Percentiles rank a stretch among this genome's conserved stretches.
Conservation (phyloP, 305 asterid genomes). For the Andrographis paniculata region DNA sequence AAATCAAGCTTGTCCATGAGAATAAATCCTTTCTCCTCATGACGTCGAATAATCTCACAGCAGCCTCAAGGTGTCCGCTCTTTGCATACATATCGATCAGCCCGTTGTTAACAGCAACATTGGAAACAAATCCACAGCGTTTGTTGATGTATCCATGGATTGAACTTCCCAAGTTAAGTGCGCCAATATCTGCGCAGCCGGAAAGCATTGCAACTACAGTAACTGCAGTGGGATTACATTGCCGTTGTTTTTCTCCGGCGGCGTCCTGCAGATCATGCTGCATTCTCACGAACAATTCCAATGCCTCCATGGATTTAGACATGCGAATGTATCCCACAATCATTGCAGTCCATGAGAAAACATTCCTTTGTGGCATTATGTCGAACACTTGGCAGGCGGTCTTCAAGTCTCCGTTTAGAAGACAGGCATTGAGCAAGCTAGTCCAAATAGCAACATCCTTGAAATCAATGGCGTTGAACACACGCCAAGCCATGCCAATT, state of each 20-base stretch:
- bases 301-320: conserved; percentile 42
- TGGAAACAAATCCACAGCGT: conserved; percentile 32
- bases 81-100: conserved; percentile 75
- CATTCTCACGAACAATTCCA: conserved; percentile 49
- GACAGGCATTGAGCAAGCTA: conserved; percentile 55
- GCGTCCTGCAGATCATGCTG: too few species aligned
- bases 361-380: conserved; percentile 57
- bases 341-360: conserved; percentile 79
- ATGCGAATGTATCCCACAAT: conserved; percentile 64
- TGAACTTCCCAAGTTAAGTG: conserved; percentile 54
- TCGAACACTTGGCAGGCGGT: conserved; percentile 47
- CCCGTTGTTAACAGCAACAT: conserved; percentile 55
- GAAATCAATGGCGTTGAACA: conserved; percentile 31
- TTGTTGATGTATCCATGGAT: conserved; percentile 55
- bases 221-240: conserved; percentile 43
- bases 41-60: conserved; percentile 32
- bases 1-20: conserved; percentile 70
- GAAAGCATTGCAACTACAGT: conserved; percentile 69
- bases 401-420: conserved; percentile 37
- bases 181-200: conserved; percentile 82
- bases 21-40: conserved; percentile 52
- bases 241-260: conserved; percentile 27
- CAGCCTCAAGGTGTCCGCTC: conserved; percentile 53
- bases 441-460: conserved; percentile 74
- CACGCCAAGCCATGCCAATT: conserved; percentile 33